Evolutionary conservation across 2,329 filamentous ascomycete genomes (phyloP).

Genomic region (Fusarium tupiense): DNA sequence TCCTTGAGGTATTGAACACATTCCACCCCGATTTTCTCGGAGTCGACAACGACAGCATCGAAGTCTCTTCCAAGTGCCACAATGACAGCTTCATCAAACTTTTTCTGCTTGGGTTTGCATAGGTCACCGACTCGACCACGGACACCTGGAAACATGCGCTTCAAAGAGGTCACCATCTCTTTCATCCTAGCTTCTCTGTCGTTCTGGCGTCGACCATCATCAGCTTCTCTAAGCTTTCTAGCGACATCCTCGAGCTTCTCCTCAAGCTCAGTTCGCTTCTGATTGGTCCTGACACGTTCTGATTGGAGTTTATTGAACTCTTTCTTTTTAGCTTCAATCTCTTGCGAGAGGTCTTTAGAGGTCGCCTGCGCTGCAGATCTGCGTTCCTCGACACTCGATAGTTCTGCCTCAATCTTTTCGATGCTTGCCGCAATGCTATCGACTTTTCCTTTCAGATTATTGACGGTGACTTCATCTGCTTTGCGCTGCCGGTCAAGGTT

Average conservation of each 20-base stretch:
- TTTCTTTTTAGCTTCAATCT: constrained; percentile 90
- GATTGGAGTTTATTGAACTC: constrained; percentile 87
- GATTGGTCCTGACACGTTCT: constrained; percentile 81
- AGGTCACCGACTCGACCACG: constrained; percentile 90
- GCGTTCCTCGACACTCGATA: constrained; percentile 74
- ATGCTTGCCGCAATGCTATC: constrained; percentile 79
- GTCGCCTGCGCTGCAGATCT: constrained; percentile 69
- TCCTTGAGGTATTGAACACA: constrained; percentile 96
- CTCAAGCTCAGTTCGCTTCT: constrained; percentile 87
- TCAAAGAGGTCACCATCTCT: constrained; percentile 85
- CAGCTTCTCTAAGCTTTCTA: constrained; percentile 83
- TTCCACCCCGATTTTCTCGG: constrained; percentile 91
- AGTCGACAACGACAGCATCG: constrained; percentile 93
- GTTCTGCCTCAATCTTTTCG: constrained; percentile 77
- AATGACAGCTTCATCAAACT: constrained; percentile 91
- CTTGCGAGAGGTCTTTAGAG: constrained; percentile 74
- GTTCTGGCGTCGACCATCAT: constrained; percentile 85
- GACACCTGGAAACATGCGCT: constrained; percentile 91
- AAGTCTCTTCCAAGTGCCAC: constrained; percentile 93
- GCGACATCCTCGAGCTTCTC: constrained; percentile 88
- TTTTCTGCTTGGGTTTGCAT: constrained; percentile 96
- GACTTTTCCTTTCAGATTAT: constrained; percentile 87
- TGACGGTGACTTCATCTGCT: constrained; percentile 90
- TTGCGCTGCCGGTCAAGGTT: constrained; percentile 89
- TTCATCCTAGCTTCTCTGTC: constrained; percentile 82